Percentiles rank a stretch among this genome's conserved stretches.
These are phyloP conservation scores for Pneumocystis carinii DNA, from an alignment of 1,139 yeast genomes.

Conservation along the genomic window DNA sequence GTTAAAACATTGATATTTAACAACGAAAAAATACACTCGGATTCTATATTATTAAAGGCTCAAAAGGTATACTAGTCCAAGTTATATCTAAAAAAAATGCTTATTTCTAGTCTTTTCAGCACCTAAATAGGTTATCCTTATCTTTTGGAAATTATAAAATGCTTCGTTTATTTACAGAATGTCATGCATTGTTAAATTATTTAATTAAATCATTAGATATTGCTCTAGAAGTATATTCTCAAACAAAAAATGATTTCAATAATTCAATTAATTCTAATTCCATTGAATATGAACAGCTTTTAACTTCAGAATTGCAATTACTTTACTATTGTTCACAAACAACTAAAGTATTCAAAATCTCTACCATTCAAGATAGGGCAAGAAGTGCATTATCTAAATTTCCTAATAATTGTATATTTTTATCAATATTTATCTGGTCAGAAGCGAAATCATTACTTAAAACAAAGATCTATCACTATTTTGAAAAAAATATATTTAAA, in stretches of 20 bases:
- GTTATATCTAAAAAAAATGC: background rate
- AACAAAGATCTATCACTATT: background rate
- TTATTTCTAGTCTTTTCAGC: background rate
- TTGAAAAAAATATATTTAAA: constrained; percentile 1
- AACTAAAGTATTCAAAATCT: background rate
- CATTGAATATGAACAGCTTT: background rate
- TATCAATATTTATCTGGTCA: background rate
- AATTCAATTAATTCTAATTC: background rate
- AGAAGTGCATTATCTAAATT: background rate
- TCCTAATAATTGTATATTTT: background rate
- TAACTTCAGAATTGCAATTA: background rate
- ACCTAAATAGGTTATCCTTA: background rate
- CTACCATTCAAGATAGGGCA: background rate
- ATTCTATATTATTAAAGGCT: background rate
- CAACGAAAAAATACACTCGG: background rate
- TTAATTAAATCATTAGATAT: background rate
- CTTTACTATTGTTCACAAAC: background rate
- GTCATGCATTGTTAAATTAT: background rate
- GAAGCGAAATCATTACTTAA: background rate
- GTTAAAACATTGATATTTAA: background rate
- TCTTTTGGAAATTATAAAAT: background rate
- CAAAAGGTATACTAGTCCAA: background rate
- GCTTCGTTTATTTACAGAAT: background rate
- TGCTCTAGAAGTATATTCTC: background rate
- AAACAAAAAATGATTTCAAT: background rate